A percentile compares a stretch with the other conserved stretches of the same genome.
Evolutionary conservation across 768 basidiomycete species (phyloP).

Genomic region (Tricholoma matsutake): DNA sequence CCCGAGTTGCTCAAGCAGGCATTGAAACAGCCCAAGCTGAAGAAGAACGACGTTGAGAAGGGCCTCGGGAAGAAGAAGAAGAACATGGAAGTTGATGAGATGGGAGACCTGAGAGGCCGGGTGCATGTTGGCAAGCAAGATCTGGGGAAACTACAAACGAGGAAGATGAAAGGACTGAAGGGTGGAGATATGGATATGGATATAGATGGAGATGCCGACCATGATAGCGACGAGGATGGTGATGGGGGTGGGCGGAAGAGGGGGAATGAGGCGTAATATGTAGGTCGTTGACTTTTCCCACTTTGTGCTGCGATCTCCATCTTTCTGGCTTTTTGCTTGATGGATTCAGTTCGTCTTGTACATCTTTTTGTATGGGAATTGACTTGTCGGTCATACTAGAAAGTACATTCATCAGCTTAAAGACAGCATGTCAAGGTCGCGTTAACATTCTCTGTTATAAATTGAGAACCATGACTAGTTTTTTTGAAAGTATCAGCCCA

Average conservation of each 20-base stretch:
- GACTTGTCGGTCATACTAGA: too few relatives aligned
- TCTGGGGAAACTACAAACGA: slow-evolving; percentile 76
- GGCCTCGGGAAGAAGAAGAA: slow-evolving; percentile 91
- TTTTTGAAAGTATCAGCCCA: too few relatives aligned
- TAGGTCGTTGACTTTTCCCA: neutral
- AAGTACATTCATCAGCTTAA: too few relatives aligned
- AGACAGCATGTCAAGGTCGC: too few relatives aligned
- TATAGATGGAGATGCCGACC: slow-evolving; percentile 19
- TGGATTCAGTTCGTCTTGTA: neutral
- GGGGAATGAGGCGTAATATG: slow-evolving; percentile 13
- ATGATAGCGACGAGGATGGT: slow-evolving; percentile 11
- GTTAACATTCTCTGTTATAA: too few relatives aligned
- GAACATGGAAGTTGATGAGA: slow-evolving; percentile 95
- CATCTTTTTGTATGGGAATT: too few relatives aligned
- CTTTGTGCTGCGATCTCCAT: neutral
- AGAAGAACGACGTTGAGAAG: slow-evolving; percentile 82
- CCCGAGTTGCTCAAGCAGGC: slow-evolving; percentile 78
- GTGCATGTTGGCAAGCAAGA: slow-evolving; percentile 92
- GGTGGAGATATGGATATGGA: slow-evolving; percentile 26
- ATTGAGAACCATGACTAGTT: too few relatives aligned
- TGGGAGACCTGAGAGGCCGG: slow-evolving; percentile 92
- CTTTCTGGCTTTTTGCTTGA: neutral
- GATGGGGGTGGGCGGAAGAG: slow-evolving; percentile 16
- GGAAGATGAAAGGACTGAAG: slow-evolving; percentile 96
- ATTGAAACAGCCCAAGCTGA: slow-evolving; percentile 80